Conservation (phyloP, 768 basidiomycete species). For the Pleurotus eryngii region DNA sequence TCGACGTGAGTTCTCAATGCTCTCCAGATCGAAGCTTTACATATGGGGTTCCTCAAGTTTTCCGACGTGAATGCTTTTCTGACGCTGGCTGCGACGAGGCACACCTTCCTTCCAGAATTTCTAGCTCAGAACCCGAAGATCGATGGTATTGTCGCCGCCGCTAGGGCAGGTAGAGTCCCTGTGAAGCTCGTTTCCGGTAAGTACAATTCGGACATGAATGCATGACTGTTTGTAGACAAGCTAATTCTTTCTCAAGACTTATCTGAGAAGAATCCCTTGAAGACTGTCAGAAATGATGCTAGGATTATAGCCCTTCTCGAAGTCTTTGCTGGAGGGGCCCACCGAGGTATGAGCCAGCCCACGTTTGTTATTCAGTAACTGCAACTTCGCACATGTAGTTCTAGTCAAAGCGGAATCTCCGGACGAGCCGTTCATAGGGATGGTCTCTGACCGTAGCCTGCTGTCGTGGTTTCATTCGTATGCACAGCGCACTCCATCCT, state of each 20-base stretch:
- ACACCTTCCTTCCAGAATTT: slow-evolving; percentile 62
- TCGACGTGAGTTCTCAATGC: slow-evolving; percentile 55
- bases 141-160: slow-evolving; percentile 70
- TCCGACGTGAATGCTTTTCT: slow-evolving; percentile 88
- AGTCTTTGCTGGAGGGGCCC: slow-evolving; percentile 67
- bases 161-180: slow-evolving; percentile 69
- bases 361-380: neutral
- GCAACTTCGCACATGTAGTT: slow-evolving; percentile 30
- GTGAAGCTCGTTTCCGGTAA: slow-evolving; percentile 76
- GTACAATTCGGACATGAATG: slow-evolving; percentile 15
- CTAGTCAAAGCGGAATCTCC: slow-evolving; percentile 50
- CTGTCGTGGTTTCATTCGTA: slow-evolving; percentile 65
- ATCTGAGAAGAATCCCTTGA: slow-evolving; percentile 81
- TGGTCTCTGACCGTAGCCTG: slow-evolving; percentile 74
- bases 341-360: slow-evolving; percentile 51
- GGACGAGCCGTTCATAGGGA: slow-evolving; percentile 52
- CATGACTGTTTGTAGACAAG: neutral
- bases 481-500: slow-evolving; percentile 42
- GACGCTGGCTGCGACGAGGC: slow-evolving; percentile 76
- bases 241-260: slow-evolving; percentile 46
- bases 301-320: slow-evolving; percentile 60
- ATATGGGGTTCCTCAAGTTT: slow-evolving; percentile 40
- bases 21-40: neutral
- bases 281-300: slow-evolving; percentile 59
- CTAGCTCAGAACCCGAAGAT: slow-evolving; percentile 56